Evolutionary conservation across 73 alveolate species (phyloP).

Genomic region (Blepharisma stoltei): DNA sequence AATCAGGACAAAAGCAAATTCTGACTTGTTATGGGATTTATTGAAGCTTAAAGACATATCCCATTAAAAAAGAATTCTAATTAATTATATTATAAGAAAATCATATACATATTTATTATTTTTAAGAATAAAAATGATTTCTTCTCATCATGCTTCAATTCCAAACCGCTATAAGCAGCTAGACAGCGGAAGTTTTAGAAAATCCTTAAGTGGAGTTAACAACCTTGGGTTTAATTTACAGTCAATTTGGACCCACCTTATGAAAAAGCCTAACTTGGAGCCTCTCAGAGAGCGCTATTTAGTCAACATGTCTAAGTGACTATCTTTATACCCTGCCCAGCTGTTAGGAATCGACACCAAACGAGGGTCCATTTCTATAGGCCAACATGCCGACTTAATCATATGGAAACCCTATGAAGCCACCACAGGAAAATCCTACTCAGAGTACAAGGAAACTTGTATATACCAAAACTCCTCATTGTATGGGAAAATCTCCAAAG

Average conservation of each 20-base stretch:
- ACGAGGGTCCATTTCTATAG: not conserved
- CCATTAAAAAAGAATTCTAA: too few species aligned
- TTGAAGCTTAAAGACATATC: slow-evolving; percentile 6
- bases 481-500: not conserved
- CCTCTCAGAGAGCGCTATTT: not conserved
- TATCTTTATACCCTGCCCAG: not conserved
- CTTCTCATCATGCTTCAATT: not conserved
- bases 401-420: not conserved
- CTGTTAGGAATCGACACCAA: not conserved
- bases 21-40: slow-evolving; percentile 9
- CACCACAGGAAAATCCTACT: not conserved
- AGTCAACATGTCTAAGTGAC: not conserved
- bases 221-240: not conserved
- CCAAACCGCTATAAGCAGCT: not conserved
- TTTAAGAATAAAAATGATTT: not conserved
- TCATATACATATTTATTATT: too few species aligned
- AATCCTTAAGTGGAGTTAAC: not conserved
- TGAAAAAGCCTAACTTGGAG: not conserved
- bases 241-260: not conserved
- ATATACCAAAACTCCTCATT: not conserved
- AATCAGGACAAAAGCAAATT: not conserved
- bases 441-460: not conserved
- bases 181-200: not conserved
- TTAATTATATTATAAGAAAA: too few species aligned
- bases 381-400: not conserved